These are phyloP conservation scores for Haplosporangium sp. DNA, from an alignment of 371 early-diverging fungal genomes.

Conservation along the genomic window DNA sequence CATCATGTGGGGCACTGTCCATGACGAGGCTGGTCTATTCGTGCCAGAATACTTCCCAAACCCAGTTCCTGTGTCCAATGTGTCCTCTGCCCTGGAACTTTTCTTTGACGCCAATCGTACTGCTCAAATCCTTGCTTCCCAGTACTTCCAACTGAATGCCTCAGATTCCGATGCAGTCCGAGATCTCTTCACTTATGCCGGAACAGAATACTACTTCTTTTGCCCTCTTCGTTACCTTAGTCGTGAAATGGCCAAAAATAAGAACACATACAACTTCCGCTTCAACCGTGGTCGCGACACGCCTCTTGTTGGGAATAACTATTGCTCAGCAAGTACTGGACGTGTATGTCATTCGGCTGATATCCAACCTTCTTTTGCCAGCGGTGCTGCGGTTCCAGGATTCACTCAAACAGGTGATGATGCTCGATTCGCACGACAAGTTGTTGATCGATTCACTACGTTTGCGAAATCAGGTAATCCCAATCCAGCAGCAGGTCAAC, in stretches of 20 bases:
- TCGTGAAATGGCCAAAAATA: constrained; percentile 33
- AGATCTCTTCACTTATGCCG: constrained; percentile 27
- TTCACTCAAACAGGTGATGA: constrained; percentile 43
- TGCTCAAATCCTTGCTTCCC: constrained; percentile 11
- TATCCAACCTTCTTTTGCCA: constrained; percentile 43
- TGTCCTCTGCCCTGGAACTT: constrained; percentile 11
- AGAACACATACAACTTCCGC: constrained; percentile 34
- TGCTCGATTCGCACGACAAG: constrained; percentile 42
- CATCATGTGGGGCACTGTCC: constrained; percentile 49
- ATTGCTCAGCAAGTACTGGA: constrained; percentile 35
- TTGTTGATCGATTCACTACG: constrained; percentile 41
- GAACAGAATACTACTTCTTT: constrained; percentile 38
- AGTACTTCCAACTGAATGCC: constrained; percentile 12
- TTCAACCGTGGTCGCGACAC: constrained; percentile 49
- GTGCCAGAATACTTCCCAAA: constrained; percentile 42
- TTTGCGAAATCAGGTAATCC: constrained; percentile 48
- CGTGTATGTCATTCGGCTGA: constrained; percentile 44
- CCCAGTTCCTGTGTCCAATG: constrained; percentile 21
- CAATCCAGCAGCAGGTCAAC: constrained; percentile 21
- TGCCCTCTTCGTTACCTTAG: constrained; percentile 49
- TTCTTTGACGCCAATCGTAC: constrained; percentile 31
- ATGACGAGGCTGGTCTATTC: constrained; percentile 51
- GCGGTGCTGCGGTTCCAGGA: constrained; percentile 32
- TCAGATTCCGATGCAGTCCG: constrained; percentile 35
- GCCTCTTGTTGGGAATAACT: constrained; percentile 33